Evolutionary conservation across 345 rosid genomes (phyloP).

Genomic region (Rhizophora mangle): DNA sequence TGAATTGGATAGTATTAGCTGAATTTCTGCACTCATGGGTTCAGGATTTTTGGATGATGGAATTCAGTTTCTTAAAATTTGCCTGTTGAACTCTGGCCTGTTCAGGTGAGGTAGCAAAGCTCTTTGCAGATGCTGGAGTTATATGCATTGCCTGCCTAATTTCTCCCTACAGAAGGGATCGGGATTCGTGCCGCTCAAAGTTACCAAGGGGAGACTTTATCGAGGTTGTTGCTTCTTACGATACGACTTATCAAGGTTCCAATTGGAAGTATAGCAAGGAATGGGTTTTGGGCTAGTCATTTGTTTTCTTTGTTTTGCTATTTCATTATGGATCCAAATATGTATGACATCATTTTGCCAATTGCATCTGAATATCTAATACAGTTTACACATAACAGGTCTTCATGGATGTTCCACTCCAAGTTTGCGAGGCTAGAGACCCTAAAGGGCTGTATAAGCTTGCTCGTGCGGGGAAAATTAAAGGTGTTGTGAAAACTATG

Average conservation of each 20-base stretch:
- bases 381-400: conserved; percentile 12
- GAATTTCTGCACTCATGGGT: background rate
- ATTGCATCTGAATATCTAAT: background rate
- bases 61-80: background rate
- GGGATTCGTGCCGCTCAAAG: conserved; percentile 24
- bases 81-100: background rate
- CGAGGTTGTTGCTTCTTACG: conserved; percentile 19
- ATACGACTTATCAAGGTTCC: background rate
- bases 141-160: conserved; percentile 28
- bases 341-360: background rate
- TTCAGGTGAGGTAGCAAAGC: conserved; percentile 21
- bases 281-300: background rate
- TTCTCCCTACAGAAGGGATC: conserved; percentile 25
- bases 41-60: background rate
- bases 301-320: background rate
- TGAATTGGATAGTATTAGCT: no score
- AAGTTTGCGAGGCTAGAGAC: conserved; percentile 29
- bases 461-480: conserved; percentile 32
- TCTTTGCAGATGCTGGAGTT: conserved; percentile 24
- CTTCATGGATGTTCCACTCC: conserved; percentile 34
- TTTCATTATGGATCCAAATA: background rate
- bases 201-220: conserved; percentile 23
- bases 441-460: conserved; percentile 35
- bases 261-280: background rate
- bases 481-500: conserved; percentile 10